Base-by-base conservation (phyloP, 257 asterid species). In the Sherardia arvensis region DNA sequence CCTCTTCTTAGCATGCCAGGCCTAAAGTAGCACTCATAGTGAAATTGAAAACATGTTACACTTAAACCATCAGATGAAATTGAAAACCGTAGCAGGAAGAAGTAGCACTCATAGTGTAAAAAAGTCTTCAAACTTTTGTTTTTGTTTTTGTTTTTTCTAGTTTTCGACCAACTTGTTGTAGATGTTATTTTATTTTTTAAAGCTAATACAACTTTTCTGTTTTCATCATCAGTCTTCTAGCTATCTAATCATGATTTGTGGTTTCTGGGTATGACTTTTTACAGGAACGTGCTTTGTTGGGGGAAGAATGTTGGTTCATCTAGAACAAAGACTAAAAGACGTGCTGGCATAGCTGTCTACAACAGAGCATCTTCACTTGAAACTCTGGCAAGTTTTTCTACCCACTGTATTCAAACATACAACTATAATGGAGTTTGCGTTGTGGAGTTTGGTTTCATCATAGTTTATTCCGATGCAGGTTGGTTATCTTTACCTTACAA, bases 321-420 rank as follows among this genome's bases (percentile, higher is more conserved):
- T 22, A 92, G 84, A 79, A 89, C 97, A 36, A 84, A 73, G 83
- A 81, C 97, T 3, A 92, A 82, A 76, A 92, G 81, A 77, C 95
- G 97, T 67, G 99, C 97, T 54, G 99, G 99, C 49, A 82, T 79
- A 49, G 99, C 99, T 74, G 95, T 89, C 71, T 92, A 92, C 80
- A 92, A 87, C 72, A 80, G 95, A 71, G 99, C 99, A 57, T 89
- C 99, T 59, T 92, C 97, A 53, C 79, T 92, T 51, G 99, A 92
- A 79, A 87, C 99, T 62, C 93, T 92, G 34, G 99, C 90, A 58
- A 82, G 84, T 75, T 72, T 59, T 76, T 74, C 30, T 33, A 43
- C 70, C 66, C 32, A 47, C 43, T 66, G 54, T 29, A 25, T 38
- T 61, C 30, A 14, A 15, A 6, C 17, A 66, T 58, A 51, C 23